Evolutionary conservation across 495 filamentous ascomycete species (phyloP), one percentile per base, ranked within the genome.

Genomic region (Astrothelium subdiscretum): DNA sequence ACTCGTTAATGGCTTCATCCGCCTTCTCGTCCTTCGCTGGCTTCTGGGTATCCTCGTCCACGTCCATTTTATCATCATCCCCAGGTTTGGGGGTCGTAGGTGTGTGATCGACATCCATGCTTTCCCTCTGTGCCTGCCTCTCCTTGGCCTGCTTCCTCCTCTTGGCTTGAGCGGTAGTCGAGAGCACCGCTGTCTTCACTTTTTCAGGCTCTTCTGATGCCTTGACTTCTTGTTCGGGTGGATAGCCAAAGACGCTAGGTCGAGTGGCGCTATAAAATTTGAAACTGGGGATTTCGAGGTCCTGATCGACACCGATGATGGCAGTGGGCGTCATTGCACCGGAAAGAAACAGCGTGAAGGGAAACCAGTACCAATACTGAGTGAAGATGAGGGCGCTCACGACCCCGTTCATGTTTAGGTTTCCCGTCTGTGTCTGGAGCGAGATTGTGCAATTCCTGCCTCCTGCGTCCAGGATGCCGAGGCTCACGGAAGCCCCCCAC

Each of bases 301-400:
- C 89, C 71, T 92, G 85, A 72, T 97, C 91, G 24, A 99, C 84
- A 57, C 87, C 92, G 62, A 97, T 96, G 68, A 99, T 89, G 1
- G 92, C 88, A 10, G 95, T 97, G 0, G 95, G 95, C 8, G 88
- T 87, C 72, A 97, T 97, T 70, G 88, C 90, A 64, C 97, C 80
- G 0, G 91, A 92, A 24, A 99, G 75, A 84, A 99, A 99, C 74
- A 97, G 95, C 27, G 94, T 96, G 67, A 97, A 85, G 57, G 95
- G 95, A 84, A 99, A 99, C 95, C 95, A 99, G 77, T 99, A 99
- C 95, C 95, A 99, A 77, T 99, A 99, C 73, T 99, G 95, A 6
- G 90, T 94, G 77, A 99, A 99, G 31, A 99, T 88, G 43, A 91
- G 91, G 84, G 96, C 96, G 64, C 95, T 95, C 24, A 99, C 92